Conservation (phyloP, 106 monocot genomes). For the Dendrobium nobile region DNA sequence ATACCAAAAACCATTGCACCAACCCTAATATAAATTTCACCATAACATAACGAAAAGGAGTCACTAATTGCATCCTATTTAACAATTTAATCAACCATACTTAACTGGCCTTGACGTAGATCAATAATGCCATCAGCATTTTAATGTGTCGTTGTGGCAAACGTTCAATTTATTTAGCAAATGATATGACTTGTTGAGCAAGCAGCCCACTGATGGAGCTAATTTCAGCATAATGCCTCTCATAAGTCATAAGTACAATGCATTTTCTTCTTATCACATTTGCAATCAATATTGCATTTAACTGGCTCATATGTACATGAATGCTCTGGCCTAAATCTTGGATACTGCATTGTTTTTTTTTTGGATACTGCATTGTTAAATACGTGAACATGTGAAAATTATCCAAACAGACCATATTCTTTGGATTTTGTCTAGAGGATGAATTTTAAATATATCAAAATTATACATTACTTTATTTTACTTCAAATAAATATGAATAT, state of each 20-base stretch:
- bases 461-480: too few species aligned
- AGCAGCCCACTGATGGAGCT: slow-evolving; percentile 94
- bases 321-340: too few species aligned
- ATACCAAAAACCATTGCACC: slow-evolving; percentile 93
- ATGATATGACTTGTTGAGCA: slow-evolving; percentile 22
- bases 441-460: too few species aligned
- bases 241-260: slow-evolving; percentile 76
- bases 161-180: slow-evolving; percentile 49
- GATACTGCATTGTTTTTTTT: too few species aligned
- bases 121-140: slow-evolving; percentile 99
- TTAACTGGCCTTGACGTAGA: slow-evolving; percentile 72
- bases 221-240: slow-evolving; percentile 88
- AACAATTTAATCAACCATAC: slow-evolving; percentile 49
- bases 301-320: slow-evolving; percentile 76
- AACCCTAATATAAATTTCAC: slow-evolving; percentile 86
- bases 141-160: slow-evolving; percentile 63
- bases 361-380: too few species aligned
- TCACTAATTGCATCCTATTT: slow-evolving; percentile 43
- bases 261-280: slow-evolving; percentile 66
- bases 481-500: too few species aligned
- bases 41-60: slow-evolving; percentile 92
- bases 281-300: slow-evolving; percentile 58
- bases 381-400: too few species aligned
- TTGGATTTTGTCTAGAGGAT: too few species aligned
- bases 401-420: too few species aligned